A percentile compares a stretch with the other conserved stretches of the same genome.
Conservation (phyloP, 2,329 filamentous ascomycete species). For the Trichoderma harzianum region DNA sequence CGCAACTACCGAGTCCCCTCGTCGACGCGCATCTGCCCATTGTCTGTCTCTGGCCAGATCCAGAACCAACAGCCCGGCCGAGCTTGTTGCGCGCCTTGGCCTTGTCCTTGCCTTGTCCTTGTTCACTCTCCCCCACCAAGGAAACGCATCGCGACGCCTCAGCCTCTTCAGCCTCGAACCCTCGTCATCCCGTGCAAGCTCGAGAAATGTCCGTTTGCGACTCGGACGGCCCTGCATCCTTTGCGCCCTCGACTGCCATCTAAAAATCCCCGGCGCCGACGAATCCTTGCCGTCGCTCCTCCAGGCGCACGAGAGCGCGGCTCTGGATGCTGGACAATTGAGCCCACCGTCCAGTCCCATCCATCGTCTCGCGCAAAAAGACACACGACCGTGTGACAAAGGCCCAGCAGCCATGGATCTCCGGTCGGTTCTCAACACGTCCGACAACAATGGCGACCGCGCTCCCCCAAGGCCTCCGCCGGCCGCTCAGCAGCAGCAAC, state of each 20-base stretch:
- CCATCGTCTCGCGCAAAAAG: slow-evolving; percentile 17
- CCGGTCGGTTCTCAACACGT: slow-evolving; percentile 52
- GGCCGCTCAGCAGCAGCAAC: slow-evolving; percentile 29
- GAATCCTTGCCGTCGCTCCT: slow-evolving; percentile 9
- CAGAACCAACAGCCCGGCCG: too few species aligned
- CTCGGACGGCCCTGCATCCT: slow-evolving; percentile 20
- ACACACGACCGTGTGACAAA: slow-evolving; percentile 1
- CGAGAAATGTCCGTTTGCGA: slow-evolving; percentile 28
- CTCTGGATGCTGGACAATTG: slow-evolving; percentile 14
- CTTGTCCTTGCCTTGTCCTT: neutral
- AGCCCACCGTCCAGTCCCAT: neutral
- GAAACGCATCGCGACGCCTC: slow-evolving; percentile 18
- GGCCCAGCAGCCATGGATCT: slow-evolving; percentile 45
- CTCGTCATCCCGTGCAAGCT: slow-evolving; percentile 17
- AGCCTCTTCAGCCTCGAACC: slow-evolving; percentile 15
- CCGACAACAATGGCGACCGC: slow-evolving; percentile 45
- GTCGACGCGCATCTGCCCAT: slow-evolving; percentile 17
- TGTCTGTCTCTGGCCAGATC: neutral
- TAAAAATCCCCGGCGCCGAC: neutral
- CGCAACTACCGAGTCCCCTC: neutral
- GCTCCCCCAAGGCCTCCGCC: slow-evolving; percentile 33
- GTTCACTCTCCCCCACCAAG: slow-evolving; percentile 1
- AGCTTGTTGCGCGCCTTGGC: slow-evolving; percentile 15
- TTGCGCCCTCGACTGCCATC: slow-evolving; percentile 19
- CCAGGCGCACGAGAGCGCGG: slow-evolving; percentile 13